These are phyloP conservation scores for Erigeron canadensis DNA, from an alignment of 129 eudicot species.

Conservation along the genomic window DNA sequence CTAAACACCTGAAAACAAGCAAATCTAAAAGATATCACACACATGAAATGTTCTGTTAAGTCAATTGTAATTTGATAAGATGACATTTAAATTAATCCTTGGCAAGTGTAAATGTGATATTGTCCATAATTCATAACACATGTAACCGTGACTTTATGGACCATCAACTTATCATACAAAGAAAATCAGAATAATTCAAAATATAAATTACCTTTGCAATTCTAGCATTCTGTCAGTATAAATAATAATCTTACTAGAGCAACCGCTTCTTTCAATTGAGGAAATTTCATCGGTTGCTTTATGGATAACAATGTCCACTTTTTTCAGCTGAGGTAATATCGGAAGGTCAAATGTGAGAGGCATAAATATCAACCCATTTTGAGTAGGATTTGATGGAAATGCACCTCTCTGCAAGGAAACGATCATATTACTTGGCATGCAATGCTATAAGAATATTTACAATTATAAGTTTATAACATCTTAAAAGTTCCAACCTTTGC, in stretches of 20 bases:
- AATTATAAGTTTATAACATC: not conserved
- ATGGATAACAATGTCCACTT: conserved; percentile 75
- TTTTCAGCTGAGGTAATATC: conserved; percentile 58
- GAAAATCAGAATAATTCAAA: conserved; percentile 4
- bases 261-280: conserved; percentile 57
- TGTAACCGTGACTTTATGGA: not conserved
- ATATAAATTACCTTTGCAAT: conserved; percentile 60
- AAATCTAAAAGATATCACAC: conserved; percentile 5
- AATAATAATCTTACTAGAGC: conserved; percentile 49
- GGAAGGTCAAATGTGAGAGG: conserved; percentile 81
- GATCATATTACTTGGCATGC: conserved; percentile 15
- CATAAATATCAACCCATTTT: conserved; percentile 75
- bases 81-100: conserved; percentile 11
- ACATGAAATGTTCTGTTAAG: not conserved
- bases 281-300: conserved; percentile 95
- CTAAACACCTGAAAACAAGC: conserved; percentile 50
- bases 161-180: conserved; percentile 7
- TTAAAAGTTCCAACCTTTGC: conserved; percentile 56
- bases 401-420: conserved; percentile 84
- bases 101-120: conserved; percentile 5
- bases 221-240: conserved; percentile 71
- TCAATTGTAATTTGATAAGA: not conserved
- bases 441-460: conserved; percentile 1
- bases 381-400: conserved; percentile 65
- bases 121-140: not conserved